Evolutionary conservation across 352 stramenopile genomes (phyloP).

Genomic region (Phytophthora nicotianae): DNA sequence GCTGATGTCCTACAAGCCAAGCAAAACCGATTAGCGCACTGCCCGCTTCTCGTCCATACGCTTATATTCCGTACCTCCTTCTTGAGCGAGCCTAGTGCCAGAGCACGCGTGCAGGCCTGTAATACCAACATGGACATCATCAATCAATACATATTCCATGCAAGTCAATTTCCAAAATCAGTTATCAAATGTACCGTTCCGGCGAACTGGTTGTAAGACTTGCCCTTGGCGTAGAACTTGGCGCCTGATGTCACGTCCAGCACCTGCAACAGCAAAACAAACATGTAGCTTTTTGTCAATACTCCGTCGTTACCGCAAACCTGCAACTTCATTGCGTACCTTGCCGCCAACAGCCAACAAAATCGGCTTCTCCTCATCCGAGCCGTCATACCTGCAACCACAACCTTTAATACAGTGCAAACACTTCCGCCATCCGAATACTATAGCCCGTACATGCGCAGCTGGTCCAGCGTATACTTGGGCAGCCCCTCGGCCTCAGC

Average conservation of each 20-base stretch:
- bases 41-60: background rate
- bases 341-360: slow-evolving; percentile 75
- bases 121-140: slow-evolving; percentile 9
- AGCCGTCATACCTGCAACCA: slow-evolving; percentile 62
- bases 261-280: slow-evolving; percentile 36
- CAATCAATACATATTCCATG: slow-evolving; percentile 8
- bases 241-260: slow-evolving; percentile 71
- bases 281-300: slow-evolving; percentile 8
- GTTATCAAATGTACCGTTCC: slow-evolving; percentile 47
- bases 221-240: slow-evolving; percentile 80
- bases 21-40: slow-evolving; percentile 2
- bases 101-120: slow-evolving; percentile 75
- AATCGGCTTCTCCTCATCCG: slow-evolving; percentile 67
- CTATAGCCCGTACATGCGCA: slow-evolving; percentile 46
- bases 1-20: slow-evolving; percentile 58
- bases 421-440: no score
- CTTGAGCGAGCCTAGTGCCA: slow-evolving; percentile 74
- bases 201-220: slow-evolving; percentile 78
- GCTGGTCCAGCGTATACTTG: slow-evolving; percentile 67
- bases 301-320: background rate
- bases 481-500: slow-evolving; percentile 40
- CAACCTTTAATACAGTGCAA: slow-evolving; percentile 3
- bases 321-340: slow-evolving; percentile 31
- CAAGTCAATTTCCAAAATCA: slow-evolving; percentile 5
- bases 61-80: slow-evolving; percentile 46